Percentiles rank a stretch among this genome's conserved stretches.
Evolutionary conservation across 768 basidiomycete genomes (phyloP).

Genomic region (Lactarius psammicola): DNA sequence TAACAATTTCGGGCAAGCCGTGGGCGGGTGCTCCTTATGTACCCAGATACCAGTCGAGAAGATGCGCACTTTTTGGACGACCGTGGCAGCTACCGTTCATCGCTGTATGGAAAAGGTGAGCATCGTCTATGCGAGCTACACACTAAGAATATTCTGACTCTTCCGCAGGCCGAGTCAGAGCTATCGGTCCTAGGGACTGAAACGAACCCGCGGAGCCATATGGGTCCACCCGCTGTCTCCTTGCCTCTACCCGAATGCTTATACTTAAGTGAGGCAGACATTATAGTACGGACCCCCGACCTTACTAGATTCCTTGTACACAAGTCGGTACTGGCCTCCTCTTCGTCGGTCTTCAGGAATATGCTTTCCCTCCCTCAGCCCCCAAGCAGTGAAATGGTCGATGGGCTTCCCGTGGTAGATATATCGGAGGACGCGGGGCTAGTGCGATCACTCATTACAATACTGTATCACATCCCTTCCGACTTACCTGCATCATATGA

Average conservation of each 20-base stretch:
- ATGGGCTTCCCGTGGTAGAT: conserved; percentile 14
- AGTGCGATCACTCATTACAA: conserved; percentile 20
- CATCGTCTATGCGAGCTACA: not conserved
- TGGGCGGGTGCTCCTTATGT: not conserved
- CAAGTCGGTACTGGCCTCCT: conserved; percentile 19
- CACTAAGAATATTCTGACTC: not conserved
- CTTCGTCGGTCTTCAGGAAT: conserved; percentile 38
- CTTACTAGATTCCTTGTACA: not conserved
- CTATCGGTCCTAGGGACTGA: not conserved
- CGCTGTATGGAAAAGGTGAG: not conserved
- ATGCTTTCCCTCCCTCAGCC: conserved; percentile 37
- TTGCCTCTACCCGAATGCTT: conserved; percentile 33
- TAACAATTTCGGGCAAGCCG: too few species aligned
- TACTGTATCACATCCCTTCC: conserved; percentile 22
- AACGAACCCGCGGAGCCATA: not conserved
- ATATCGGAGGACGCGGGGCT: conserved; percentile 26
- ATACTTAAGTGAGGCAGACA: not conserved
- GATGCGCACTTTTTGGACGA: not conserved
- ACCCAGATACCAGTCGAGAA: not conserved
- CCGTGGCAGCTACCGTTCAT: not conserved
- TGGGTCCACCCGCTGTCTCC: conserved; percentile 5
- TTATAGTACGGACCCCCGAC: not conserved
- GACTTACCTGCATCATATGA: not conserved
- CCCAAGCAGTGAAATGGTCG: not conserved
- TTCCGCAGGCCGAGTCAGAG: not conserved